These are phyloP conservation scores for Graphiopsis chlorocephala DNA, from an alignment of 2,329 filamentous ascomycete genomes.

Conservation along the genomic window DNA sequence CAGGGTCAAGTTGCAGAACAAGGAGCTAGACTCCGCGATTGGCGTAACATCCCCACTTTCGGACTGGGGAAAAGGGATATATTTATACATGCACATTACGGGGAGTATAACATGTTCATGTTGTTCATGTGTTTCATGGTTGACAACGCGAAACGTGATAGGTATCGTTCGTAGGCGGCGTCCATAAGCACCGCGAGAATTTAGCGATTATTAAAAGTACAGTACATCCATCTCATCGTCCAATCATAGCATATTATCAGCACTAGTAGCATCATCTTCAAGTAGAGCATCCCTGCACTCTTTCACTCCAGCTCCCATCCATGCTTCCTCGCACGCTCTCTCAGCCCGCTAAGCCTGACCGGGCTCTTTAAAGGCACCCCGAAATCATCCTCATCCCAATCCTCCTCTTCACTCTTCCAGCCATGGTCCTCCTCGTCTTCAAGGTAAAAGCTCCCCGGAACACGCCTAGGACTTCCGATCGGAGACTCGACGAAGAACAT, in stretches of 20 bases:
- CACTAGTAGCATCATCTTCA: neutral
- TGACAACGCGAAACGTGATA: neutral
- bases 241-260: neutral
- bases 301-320: constrained; percentile 17
- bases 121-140: neutral
- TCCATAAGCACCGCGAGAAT: neutral
- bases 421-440: constrained; percentile 50
- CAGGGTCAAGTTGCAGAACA: neutral
- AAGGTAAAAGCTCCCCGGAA: constrained; percentile 58
- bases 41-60: neutral
- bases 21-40: neutral
- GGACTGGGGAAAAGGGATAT: neutral
- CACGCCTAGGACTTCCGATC: constrained; percentile 47
- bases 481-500: constrained; percentile 29
- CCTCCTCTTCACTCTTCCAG: constrained; percentile 34
- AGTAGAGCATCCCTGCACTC: neutral
- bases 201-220: constrained; percentile 3
- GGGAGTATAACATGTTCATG: neutral
- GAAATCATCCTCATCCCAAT: constrained; percentile 50
- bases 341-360: constrained; percentile 23
- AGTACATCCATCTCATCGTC: constrained; percentile 4
- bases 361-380: constrained; percentile 46
- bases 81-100: neutral
- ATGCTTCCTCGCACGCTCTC: constrained; percentile 17
- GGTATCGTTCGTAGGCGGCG: neutral